Conservation (phyloP, 257 asterid genomes). For the Solanum verrucosum region DNA sequence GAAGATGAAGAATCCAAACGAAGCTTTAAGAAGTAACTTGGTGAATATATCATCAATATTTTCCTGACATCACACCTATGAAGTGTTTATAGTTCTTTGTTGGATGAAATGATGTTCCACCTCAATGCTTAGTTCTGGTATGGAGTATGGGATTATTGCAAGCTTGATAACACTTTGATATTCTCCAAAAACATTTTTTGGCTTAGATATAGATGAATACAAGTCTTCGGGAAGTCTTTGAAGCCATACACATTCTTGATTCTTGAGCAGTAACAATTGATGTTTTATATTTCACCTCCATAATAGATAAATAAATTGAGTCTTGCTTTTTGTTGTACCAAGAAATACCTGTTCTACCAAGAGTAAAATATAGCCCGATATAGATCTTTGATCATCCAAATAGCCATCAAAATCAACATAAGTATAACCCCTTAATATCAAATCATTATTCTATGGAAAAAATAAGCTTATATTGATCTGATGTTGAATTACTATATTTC, state of each 20-base stretch:
- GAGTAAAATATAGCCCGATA: no score
- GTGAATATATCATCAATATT: not conserved
- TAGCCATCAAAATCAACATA: no score
- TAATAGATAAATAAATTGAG: conserved; percentile 5
- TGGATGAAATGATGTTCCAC: not conserved
- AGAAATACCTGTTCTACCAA: no score
- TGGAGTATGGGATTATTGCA: not conserved
- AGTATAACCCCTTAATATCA: no score
- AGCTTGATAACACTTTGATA: not conserved
- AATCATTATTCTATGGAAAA: no score
- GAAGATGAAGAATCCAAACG: not conserved
- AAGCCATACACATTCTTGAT: not conserved
- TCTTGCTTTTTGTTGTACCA: no score
- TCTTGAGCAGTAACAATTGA: not conserved
- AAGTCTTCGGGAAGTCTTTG: not conserved
- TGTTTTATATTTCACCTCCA: not conserved
- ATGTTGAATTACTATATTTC: no score
- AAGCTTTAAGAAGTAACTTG: not conserved
- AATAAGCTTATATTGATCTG: no score
- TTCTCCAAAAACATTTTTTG: not conserved
- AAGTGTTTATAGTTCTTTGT: not conserved
- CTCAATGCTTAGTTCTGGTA: not conserved
- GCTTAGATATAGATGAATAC: not conserved
- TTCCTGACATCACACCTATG: not conserved
- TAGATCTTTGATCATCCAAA: no score